Base-by-base conservation (phyloP, 176 grass and related monocot species). In the Triticum timopheevii region DNA sequence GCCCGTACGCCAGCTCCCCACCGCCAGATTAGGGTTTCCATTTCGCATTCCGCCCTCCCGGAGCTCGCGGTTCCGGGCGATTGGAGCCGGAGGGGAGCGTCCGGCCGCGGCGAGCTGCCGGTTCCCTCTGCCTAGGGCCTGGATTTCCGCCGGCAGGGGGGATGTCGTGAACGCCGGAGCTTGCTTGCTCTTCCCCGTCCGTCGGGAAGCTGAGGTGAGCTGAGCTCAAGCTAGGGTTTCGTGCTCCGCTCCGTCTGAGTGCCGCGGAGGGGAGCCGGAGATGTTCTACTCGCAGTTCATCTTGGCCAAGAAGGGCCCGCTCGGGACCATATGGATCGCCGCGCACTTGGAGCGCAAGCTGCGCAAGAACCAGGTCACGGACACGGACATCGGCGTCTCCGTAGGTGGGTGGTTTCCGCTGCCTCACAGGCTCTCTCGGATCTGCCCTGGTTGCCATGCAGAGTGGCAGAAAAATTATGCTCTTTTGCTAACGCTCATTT, bases 201-300 rank as follows among this genome's bases (percentile, higher is more conserved):
- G 61, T 72, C 47, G 65, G 68, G 64, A 65, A 77, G 82, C 52
- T 80, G 69, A 36, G 78, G 78, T 84, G 63, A 85, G 74, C 1
- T 35, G 68, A 64, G 82, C 62, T 76, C 2, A 30, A 2, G 87
- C 61, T 81, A 89, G 90, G 75, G 87, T 79, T 83, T 82, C 61
- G 24, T 84, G 25, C 10, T 76, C 7, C 6, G 82, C 54, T 47
- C 73, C 39, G 76, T 4, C 73, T 52, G 25, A 86, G 87, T 5
- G 6, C 5, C 0, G 17, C 8, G 54, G 79, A 82, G 47, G 83
- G 82, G 36, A 67, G 70, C 25, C 54, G 83, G 87, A 94, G 23
- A 99, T 99, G 97, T 99, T 99, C 87, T 99, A 99, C 80, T 99
- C 97, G 15, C 97, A 99, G 97, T 99, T 99, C 92, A 99, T 99